A percentile compares a stretch with the other conserved stretches of the same genome.
These are phyloP conservation scores for Exophiala spinifera DNA, from an alignment of 2,329 filamentous ascomycete species.

Conservation along the genomic window DNA sequence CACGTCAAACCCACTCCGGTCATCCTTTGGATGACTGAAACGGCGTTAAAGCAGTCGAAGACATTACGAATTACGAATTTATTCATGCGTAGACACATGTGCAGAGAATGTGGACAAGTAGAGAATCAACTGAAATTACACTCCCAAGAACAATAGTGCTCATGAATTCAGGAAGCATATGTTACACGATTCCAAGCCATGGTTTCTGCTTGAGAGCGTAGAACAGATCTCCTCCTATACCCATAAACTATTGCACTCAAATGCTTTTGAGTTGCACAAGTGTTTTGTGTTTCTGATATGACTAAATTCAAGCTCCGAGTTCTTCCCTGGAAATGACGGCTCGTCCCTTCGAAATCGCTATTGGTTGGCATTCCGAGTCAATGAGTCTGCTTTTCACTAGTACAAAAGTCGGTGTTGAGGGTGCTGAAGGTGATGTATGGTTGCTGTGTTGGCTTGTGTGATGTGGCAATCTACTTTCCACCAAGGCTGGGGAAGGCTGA, in stretches of 20 bases:
- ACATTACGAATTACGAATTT: too few species aligned
- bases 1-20: too few species aligned
- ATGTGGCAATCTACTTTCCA: conserved; percentile 24
- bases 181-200: conserved; percentile 26
- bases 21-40: not conserved
- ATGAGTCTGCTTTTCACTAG: conserved; percentile 21
- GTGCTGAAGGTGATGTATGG: conserved; percentile 13
- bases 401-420: conserved; percentile 18
- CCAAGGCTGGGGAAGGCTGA: conserved; percentile 30
- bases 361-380: conserved; percentile 13
- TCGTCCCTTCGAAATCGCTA: conserved; percentile 13
- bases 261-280: conserved; percentile 19
- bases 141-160: conserved; percentile 17
- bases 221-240: conserved; percentile 24
- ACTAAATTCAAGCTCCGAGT: conserved; percentile 5
- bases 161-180: conserved; percentile 18
- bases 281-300: not conserved
- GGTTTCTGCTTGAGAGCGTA: conserved; percentile 19
- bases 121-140: conserved; percentile 19
- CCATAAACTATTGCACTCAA: conserved; percentile 14
- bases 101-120: too few species aligned
- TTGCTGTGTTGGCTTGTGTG: not conserved
- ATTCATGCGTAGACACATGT: too few species aligned
- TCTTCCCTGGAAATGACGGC: conserved; percentile 18
- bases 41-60: too few species aligned